Evolutionary conservation across 2,329 filamentous ascomycete genomes (phyloP), one percentile per base, ranked within the genome.

Genomic region (Scedosporium aurantiacum): DNA sequence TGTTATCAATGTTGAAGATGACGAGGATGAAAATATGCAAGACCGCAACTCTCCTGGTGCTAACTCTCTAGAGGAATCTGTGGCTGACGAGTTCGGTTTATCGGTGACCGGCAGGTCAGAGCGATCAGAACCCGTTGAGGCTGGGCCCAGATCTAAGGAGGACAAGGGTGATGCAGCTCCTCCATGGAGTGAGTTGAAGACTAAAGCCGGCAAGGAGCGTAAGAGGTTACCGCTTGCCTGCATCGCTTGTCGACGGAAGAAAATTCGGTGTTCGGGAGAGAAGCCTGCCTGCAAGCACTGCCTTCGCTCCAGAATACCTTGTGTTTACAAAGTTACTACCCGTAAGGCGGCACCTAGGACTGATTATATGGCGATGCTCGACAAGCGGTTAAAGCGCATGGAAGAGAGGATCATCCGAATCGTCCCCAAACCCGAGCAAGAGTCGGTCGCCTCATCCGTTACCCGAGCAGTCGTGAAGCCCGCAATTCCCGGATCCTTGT

Each of bases 281-380:
- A 97, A 97, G 74, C 94, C 94, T 2, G 90, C 92, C 0, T 99
- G 94, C 79, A 97, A 96, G 73, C 94, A 97, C 75, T 97, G 94
- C 71, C 80, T 95, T 63, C 85, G 92, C 62, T 96, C 93, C 59
- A 85, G 93, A 52, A 95, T 96, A 67, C 93, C 93, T 1, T 99
- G 94, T 71, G 92, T 97, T 4, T 99, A 97, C 80, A 97, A 97
- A 70, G 91, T 96, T 63, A 97, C 92, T 0, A 91, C 92, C 3
- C 83, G 94, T 63, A 97, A 97, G 73, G 91, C 93, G 1, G 91
- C 92, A 3, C 94, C 94, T 2, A 83, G 94, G 60, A 97, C 94
- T 18, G 94, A 97, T 74, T 97, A 97, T 74, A 97, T 97, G 94
- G 91, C 92, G 50, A 97, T 97, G 91, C 77, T 97, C 68, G 94